Base-by-base conservation (phyloP, 352 stramenopile genomes). In the Globisporangium lucens region DNA sequence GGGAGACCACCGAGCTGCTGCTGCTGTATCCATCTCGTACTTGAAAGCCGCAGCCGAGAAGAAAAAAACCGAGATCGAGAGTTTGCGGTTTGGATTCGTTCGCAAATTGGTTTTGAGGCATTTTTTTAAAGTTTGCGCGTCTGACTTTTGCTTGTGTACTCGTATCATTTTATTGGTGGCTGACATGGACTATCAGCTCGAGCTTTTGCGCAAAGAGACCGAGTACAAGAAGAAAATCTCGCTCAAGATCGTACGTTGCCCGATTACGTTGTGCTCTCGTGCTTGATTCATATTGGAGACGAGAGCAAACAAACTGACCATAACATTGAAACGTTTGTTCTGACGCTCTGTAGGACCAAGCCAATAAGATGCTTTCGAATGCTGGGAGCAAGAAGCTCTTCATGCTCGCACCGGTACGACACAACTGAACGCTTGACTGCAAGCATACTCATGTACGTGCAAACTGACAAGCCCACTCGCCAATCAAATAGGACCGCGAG, bases 221-320 rank as follows among this genome's bases (percentile, higher is more conserved):
- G 84, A 90, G 38, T 89, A 87, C 61, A 81, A 80, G 59, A 89
- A 88, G 73, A 91, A 89, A 65, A 90, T 91, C 59, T 75, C 73
- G 4, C 79, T 85, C 61, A 90, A 93, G 65, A 90, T 91, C 51
- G 78, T 87, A 58, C 46, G 75, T 46, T 29, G 7, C 43, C 27
- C 4, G 17, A 12, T 29, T 30, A 29, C 13, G n/a, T 22, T 33
- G 20, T 29, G 12, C 4, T 17, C 13, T 35, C 6, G 6, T 61
- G 17, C 15, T 49, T 22, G 15, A 2, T 49, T 49, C 15, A 49
- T 47, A n/a, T n/a, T 24, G 4, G 38, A 2, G 33, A n/a, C 35
- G 4, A 8, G 35, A 47, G 41, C 41, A n/a, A 20, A 6, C 41
- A 47, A 6, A 27, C 36, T 43, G 36, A 43, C 0, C 36, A 43